Evolutionary conservation across 495 filamentous ascomycete genomes (phyloP).

Genomic region (Podospora tetraspora): DNA sequence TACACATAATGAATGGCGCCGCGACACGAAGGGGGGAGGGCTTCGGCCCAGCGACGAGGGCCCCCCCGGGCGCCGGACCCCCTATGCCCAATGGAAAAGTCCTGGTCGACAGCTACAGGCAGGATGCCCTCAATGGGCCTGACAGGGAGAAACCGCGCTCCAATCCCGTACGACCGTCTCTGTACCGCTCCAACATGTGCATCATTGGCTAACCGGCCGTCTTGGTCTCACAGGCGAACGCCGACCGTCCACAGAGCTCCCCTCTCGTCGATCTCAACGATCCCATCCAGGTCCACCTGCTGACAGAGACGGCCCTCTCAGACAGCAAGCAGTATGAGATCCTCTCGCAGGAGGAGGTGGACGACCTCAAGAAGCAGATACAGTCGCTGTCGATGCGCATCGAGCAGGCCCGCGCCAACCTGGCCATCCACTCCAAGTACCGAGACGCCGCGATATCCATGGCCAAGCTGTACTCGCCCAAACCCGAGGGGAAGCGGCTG

Average conservation of each 20-base stretch:
- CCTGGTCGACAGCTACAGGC: slow-evolving; percentile 45
- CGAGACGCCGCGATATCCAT: slow-evolving; percentile 88
- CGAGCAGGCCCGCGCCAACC: slow-evolving; percentile 70
- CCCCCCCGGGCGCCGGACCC: slow-evolving; percentile 10
- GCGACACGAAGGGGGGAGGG: slow-evolving; percentile 15
- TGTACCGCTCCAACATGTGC: not conserved
- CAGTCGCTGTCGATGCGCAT: slow-evolving; percentile 64
- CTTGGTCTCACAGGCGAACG: slow-evolving; percentile 4
- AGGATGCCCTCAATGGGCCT: slow-evolving; percentile 41
- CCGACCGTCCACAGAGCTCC: slow-evolving; percentile 27
- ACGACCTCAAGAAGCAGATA: slow-evolving; percentile 81
- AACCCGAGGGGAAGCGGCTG: slow-evolving; percentile 37
- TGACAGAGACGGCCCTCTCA: slow-evolving; percentile 87
- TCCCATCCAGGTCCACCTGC: slow-evolving; percentile 66
- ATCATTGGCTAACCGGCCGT: not conserved
- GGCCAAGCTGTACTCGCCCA: slow-evolving; percentile 62
- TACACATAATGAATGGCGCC: slow-evolving; percentile 21
- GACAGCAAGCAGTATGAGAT: slow-evolving; percentile 82
- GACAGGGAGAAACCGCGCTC: slow-evolving; percentile 40
- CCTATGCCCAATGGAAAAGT: slow-evolving; percentile 30
- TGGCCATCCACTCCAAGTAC: slow-evolving; percentile 88
- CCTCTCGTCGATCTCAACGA: slow-evolving; percentile 47
- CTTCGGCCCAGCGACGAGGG: slow-evolving; percentile 11
- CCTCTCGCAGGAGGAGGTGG: slow-evolving; percentile 83
- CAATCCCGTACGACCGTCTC: slow-evolving; percentile 41